A percentile compares a stretch with the other conserved stretches of the same genome.
Evolutionary conservation across 2,329 filamentous ascomycete genomes (phyloP).

Genomic region (Ustulina deusta): DNA sequence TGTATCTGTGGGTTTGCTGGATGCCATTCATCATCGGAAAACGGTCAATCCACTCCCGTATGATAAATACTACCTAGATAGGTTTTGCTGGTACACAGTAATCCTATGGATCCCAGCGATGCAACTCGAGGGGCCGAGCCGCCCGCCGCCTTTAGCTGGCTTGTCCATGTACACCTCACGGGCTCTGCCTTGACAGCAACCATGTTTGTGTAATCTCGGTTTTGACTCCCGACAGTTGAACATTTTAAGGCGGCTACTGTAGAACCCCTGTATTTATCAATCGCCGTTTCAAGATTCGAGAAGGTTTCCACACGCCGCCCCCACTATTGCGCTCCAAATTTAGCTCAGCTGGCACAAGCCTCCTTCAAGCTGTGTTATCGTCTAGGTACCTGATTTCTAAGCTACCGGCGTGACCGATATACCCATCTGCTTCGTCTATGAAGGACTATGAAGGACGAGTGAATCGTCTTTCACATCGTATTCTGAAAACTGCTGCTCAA

Average conservation of each 20-base stretch:
- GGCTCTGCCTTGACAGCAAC: slow-evolving; percentile 1
- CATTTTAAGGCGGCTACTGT: slow-evolving; percentile 2
- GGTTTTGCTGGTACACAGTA: not conserved
- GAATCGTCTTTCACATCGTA: too few species aligned
- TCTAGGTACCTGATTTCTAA: slow-evolving; percentile 20
- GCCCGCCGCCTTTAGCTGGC: slow-evolving; percentile 17
- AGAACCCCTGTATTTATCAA: slow-evolving; percentile 1
- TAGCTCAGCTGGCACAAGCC: slow-evolving; percentile 14
- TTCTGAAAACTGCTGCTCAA: not conserved
- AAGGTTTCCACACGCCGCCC: slow-evolving; percentile 50
- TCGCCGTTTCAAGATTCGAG: slow-evolving; percentile 49
- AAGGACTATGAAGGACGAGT: not conserved
- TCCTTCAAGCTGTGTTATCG: slow-evolving; percentile 7
- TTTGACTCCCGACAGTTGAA: slow-evolving; percentile 16
- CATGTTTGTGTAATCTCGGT: slow-evolving; percentile 22
- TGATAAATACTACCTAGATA: not conserved
- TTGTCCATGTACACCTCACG: not conserved
- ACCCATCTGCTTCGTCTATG: not conserved
- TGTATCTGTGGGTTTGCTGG: not conserved
- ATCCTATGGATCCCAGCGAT: slow-evolving; percentile 3
- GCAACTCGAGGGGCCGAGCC: slow-evolving; percentile 29
- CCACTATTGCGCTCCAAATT: slow-evolving; percentile 26
- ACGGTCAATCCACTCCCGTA: not conserved
- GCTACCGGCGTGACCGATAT: slow-evolving; percentile 32
- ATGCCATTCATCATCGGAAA: slow-evolving; percentile 2